Evolutionary conservation across 2,329 filamentous ascomycete species (phyloP).

Genomic region (Huntiella abstrusa): DNA sequence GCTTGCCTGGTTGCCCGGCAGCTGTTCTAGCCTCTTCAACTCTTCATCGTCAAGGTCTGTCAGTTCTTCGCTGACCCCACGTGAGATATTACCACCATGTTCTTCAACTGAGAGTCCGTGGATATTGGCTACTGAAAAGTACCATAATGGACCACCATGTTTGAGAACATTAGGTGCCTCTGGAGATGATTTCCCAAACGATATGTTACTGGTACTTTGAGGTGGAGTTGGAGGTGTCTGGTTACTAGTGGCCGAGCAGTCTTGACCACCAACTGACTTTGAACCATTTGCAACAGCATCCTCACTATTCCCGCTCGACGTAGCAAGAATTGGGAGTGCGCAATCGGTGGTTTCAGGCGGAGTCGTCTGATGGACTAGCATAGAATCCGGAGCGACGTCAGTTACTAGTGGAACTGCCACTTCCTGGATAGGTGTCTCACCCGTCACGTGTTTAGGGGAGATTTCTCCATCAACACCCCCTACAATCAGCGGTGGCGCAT

Average conservation of each 20-base stretch:
- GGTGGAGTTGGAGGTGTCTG: constrained; percentile 11
- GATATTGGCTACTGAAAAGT: constrained; percentile 4
- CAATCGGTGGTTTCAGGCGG: constrained; percentile 7
- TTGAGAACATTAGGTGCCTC: constrained; percentile 6
- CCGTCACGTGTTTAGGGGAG: too few relatives aligned
- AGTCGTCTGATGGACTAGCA: constrained; percentile 3
- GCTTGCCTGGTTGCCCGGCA: background rate
- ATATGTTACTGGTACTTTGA: constrained; percentile 10
- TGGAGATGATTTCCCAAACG: constrained; percentile 1
- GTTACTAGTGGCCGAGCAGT: background rate
- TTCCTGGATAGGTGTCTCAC: too few relatives aligned
- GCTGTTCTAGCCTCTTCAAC: constrained; percentile 43
- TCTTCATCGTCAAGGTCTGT: constrained; percentile 88
- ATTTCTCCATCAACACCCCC: too few relatives aligned
- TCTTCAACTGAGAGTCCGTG: constrained; percentile 21
- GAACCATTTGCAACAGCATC: background rate
- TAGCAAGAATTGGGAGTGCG: background rate
- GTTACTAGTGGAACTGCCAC: too few relatives aligned
- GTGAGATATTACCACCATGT: constrained; percentile 48
- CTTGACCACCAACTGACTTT: background rate
- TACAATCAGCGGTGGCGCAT: constrained; percentile 5
- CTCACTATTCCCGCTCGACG: background rate
- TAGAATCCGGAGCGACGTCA: background rate
- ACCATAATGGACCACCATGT: constrained; percentile 9
- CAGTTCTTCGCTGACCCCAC: constrained; percentile 63